Conservation (phyloP, 2,329 filamentous ascomycete genomes). For the Colletotrichum falcatum region DNA sequence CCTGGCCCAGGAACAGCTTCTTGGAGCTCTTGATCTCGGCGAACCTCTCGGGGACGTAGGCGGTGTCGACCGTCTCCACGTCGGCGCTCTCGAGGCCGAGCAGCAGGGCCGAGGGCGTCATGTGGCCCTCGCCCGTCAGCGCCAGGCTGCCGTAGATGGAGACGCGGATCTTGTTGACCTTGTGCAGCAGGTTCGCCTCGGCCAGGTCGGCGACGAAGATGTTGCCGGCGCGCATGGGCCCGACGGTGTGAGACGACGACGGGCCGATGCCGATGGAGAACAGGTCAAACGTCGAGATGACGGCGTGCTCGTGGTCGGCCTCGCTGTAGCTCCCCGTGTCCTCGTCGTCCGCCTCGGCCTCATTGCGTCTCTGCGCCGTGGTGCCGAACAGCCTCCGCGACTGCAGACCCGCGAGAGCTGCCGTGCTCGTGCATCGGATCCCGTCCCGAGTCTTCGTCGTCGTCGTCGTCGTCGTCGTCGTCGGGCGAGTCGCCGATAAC, state of each 20-base stretch:
- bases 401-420: background rate
- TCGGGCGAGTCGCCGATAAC: conserved; percentile 15
- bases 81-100: conserved; percentile 62
- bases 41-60: conserved; percentile 60
- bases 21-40: conserved; percentile 59
- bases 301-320: conserved; percentile 62
- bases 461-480: no score
- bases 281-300: conserved; percentile 64
- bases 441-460: conserved; percentile 12
- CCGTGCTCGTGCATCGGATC: background rate
- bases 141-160: conserved; percentile 63
- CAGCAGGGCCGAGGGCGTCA: conserved; percentile 63
- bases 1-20: conserved; percentile 58
- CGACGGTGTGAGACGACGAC: conserved; percentile 64
- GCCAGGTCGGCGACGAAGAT: conserved; percentile 62
- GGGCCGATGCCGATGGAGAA: conserved; percentile 65
- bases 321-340: conserved; percentile 59
- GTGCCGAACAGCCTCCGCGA: conserved; percentile 27
- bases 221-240: conserved; percentile 64
- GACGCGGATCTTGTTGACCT: conserved; percentile 60
- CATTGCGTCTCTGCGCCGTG: conserved; percentile 23
- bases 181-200: conserved; percentile 58
- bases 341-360: conserved; percentile 48
- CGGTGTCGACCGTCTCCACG: conserved; percentile 62
- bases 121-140: conserved; percentile 63